Conservation (phyloP, 768 basidiomycete genomes). For the Phlegmacium glaucopus region DNA sequence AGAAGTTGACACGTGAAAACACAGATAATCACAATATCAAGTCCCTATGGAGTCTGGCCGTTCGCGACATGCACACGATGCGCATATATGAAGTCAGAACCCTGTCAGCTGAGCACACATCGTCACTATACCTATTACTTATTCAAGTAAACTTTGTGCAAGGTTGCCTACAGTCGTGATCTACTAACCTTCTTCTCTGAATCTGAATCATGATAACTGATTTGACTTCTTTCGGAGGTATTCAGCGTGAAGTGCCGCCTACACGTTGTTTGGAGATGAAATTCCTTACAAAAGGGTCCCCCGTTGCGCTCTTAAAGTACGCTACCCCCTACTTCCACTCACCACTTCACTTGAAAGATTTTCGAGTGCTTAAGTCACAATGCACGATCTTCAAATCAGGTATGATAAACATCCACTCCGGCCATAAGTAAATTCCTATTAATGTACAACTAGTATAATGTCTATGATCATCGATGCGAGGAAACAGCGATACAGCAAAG, state of each 20-base stretch:
- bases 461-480: conserved; percentile 4
- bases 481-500: conserved; percentile 7
- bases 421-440: no score
- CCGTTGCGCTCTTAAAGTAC: background rate
- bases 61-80: no score
- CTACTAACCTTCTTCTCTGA: background rate
- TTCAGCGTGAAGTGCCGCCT: conserved; percentile 2
- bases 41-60: no score
- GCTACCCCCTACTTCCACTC: background rate
- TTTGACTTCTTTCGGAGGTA: conserved; percentile 11
- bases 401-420: no score
- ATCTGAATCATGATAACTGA: background rate
- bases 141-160: no score
- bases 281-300: background rate
- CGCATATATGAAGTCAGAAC: no score
- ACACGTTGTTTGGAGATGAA: conserved; percentile 12
- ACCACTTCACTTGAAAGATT: background rate
- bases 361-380: no score
- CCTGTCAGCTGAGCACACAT: no score
- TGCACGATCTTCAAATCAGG: no score
- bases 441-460: background rate
- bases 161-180: background rate
- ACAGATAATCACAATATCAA: no score
- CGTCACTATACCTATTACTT: no score
- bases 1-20: no score